Base-by-base conservation (phyloP, 2,329 filamentous ascomycete genomes). In the Pezizomycotina sp. region DNA sequence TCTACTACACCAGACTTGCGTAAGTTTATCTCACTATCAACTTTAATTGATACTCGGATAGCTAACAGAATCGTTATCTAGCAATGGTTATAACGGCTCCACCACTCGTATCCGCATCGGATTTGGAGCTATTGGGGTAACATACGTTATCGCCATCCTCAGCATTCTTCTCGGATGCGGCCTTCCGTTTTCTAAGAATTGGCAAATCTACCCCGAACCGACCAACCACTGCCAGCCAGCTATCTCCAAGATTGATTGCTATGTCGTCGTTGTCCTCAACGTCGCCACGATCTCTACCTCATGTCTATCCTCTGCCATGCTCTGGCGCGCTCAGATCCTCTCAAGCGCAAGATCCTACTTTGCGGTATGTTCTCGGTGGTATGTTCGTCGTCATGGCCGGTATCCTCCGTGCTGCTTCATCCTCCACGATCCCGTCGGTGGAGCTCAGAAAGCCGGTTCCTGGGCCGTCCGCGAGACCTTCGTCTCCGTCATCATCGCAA, bases 201-300 rank as follows among this genome's bases (percentile, higher is more conserved):
- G 69, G 68, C 67, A 73, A 50, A 69, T 74, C 31, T 56, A 62
- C 34, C 69, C 69, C 0, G 53, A 73, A 19, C 69, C 69, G 1
- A 29, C 44, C 62, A 62, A 62, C 44, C 48, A 53, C 28, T 67
- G 64, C 40, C 63, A 64, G 37, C 58, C 62, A 5, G 64, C 63
- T 6, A 60, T 69, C 7, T 65, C 66, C 0, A 58, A 58, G 10
- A 60, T 62, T 31, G 58, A 68, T 30, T 56, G 68, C 23, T 68
- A 63, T 51, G 60, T 64, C n/a, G 65, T 60, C 2, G 61, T 66
- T 20, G 54, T 59, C 3, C 55, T 65, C 42, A 73, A 71, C 44
- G 60, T 70, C 2, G 46, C 56, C 1, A 74, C 69, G 3, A 71
- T 73, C 23, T 68, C 68, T 0, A 56, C 69, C 4, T 68, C 68